Evolutionary conservation across 306 rosid genomes (phyloP), one percentile per base, ranked within the genome.

Genomic region (Pueraria montana): DNA sequence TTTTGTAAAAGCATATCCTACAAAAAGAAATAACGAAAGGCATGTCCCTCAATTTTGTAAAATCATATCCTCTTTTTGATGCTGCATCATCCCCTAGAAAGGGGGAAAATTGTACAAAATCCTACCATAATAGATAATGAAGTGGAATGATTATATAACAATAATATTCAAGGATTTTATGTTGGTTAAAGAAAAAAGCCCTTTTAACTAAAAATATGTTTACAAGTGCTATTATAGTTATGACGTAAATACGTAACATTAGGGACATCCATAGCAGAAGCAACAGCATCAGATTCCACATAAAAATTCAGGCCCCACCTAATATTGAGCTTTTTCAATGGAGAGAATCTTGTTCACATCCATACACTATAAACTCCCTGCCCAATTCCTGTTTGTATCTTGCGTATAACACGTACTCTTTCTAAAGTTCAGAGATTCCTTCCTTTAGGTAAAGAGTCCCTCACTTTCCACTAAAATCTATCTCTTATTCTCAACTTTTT

Each of bases 201-300:
- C n/a, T n/a, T n/a, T n/a, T n/a, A n/a, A n/a, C n/a, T n/a, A n/a
- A n/a, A n/a, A n/a, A n/a, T n/a, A n/a, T n/a, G n/a, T n/a, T n/a
- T n/a, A n/a, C n/a, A n/a, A n/a, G n/a, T n/a, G n/a, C n/a, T n/a
- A n/a, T n/a, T n/a, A n/a, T n/a, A n/a, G n/a, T n/a, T 38, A 38
- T 61, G 18, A 27, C 18, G 8, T 49, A 49, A 49, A 46, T 1
- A 48, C 18, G 23, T 63, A 7, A 27, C 0, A 64, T 63, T 63
- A 4, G 38, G 49, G 17, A 10, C 49, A 18, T 36, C 2, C 70
- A 65, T 74, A 71, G 42, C 42, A 67, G 23, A 73, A 73, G 30
- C 36, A 76, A 77, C 6, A 34, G 90, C 38, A 91, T 88, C 89
- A 0, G 91, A 88, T 85, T 81, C 87, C 85, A 48, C 38, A 55